A percentile compares a stretch with the other conserved stretches of the same genome.
Conservation (phyloP, 371 early-diverging fungal species). For the Apophysomyces sp. region DNA sequence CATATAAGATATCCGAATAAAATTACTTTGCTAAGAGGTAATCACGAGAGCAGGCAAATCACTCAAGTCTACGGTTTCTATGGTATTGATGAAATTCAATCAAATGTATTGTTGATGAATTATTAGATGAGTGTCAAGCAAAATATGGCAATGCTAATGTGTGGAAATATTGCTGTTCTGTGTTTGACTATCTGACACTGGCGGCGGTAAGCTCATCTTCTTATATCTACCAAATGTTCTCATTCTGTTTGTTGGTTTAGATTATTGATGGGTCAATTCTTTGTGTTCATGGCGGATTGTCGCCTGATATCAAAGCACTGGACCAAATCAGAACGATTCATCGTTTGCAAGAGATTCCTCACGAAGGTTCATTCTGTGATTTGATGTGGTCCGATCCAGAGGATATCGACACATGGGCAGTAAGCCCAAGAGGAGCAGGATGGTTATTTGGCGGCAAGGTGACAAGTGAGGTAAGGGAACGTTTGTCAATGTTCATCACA, state of each 20-base stretch:
- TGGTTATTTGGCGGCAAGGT: conserved; percentile 98
- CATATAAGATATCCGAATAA: conserved; percentile 72
- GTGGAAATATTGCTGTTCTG: conserved; percentile 98
- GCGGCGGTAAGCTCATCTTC: conserved; percentile 81
- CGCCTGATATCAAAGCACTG: conserved; percentile 94
- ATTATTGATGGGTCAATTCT: conserved; percentile 73
- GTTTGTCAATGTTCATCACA: no score
- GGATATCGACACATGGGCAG: conserved; percentile 98
- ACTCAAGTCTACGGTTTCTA: conserved; percentile 99
- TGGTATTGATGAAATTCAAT: conserved; percentile 25
- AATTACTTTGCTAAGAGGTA: conserved; percentile 98
- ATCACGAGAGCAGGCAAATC: conserved; percentile 98
- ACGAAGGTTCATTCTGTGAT: conserved; percentile 98
- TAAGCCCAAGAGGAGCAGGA: conserved; percentile 98
- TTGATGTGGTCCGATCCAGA: conserved; percentile 95
- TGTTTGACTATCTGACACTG: conserved; percentile 98
- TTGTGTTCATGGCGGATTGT: conserved; percentile 99
- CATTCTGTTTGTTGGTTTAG: conserved; percentile 9
- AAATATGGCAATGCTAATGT: conserved; percentile 99
- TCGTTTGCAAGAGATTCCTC: conserved; percentile 98
- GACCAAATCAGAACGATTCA: conserved; percentile 98
- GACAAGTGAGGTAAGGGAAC: conserved; percentile 89
- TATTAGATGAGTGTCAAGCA: conserved; percentile 93
- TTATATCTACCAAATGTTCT: not conserved
- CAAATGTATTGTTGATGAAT: not conserved